Conservation (phyloP, 1,139 yeast genomes). For the Candida dubliniensis region DNA sequence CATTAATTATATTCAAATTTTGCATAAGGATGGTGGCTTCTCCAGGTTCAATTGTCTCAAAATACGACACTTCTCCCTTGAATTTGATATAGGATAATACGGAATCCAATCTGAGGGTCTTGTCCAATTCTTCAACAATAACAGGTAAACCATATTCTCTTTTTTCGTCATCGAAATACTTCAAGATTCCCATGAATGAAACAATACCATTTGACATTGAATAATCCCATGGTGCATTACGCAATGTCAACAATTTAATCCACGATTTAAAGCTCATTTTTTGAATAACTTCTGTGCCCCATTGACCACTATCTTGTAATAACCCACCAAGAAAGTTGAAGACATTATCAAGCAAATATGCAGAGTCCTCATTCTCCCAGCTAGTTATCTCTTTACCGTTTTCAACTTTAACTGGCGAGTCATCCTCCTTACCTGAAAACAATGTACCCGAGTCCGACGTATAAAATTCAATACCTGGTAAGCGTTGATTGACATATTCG, state of each 20-base stretch:
- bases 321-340: slow-evolving; percentile 48
- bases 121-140: slow-evolving; percentile 18
- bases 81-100: slow-evolving; percentile 22
- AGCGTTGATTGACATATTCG: slow-evolving; percentile 26
- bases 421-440: slow-evolving; percentile 41
- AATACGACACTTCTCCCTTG: slow-evolving; percentile 22
- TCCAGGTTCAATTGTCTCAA: slow-evolving; percentile 29
- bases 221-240: slow-evolving; percentile 62
- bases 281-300: slow-evolving; percentile 47
- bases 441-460: slow-evolving; percentile 44
- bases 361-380: slow-evolving; percentile 54
- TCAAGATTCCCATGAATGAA: slow-evolving; percentile 54
- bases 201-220: slow-evolving; percentile 54
- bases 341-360: slow-evolving; percentile 48
- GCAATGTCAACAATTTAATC: slow-evolving; percentile 42
- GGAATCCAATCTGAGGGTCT: slow-evolving; percentile 15
- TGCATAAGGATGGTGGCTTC: slow-evolving; percentile 35
- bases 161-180: slow-evolving; percentile 56
- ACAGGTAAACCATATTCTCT: slow-evolving; percentile 49
- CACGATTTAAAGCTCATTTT: slow-evolving; percentile 45
- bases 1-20: slow-evolving; percentile 32
- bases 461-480: slow-evolving; percentile 45
- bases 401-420: slow-evolving; percentile 37
- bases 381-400: slow-evolving; percentile 38
- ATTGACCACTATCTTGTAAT: slow-evolving; percentile 47